A percentile compares a stretch with the other conserved stretches of the same genome.
phyloP scores from a whole-genome alignment of 1,284 basidiomycete genomes.

The Ustilago xerochloae region DNA sequence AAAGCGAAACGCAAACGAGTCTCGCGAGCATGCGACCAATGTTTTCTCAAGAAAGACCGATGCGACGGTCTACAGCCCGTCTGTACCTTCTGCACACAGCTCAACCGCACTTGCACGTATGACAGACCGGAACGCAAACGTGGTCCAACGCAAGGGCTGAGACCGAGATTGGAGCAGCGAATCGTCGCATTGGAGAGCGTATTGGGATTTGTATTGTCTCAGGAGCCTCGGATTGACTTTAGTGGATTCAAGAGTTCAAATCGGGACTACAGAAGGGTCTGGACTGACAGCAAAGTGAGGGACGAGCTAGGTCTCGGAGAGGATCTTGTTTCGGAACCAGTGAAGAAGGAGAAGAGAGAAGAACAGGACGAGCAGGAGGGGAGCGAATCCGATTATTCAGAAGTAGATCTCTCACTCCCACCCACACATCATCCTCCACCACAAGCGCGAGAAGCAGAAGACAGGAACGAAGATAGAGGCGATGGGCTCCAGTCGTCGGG shows the following conservation, averaged over 20 bases:
- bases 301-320: constrained; percentile 3
- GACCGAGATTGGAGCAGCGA: constrained; percentile 29
- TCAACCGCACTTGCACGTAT: constrained; percentile 32
- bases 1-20: constrained; percentile 40
- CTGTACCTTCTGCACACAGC: constrained; percentile 26
- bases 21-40: constrained; percentile 52
- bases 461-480: not conserved
- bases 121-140: constrained; percentile 43
- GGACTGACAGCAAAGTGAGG: constrained; percentile 16
- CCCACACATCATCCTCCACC: constrained; percentile 12
- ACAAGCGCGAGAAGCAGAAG: not conserved
- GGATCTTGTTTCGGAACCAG: too few species aligned
- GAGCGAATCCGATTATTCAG: constrained; percentile 9
- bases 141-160: constrained; percentile 37
- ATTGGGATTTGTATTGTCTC: constrained; percentile 17
- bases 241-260: not conserved
- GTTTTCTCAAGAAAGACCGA: constrained; percentile 43
- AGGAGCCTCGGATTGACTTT: not conserved
- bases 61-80: constrained; percentile 38
- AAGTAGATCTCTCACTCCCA: constrained; percentile 27
- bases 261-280: not conserved
- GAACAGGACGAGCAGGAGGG: not conserved
- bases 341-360: not conserved
- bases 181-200: constrained; percentile 27
- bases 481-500: constrained; percentile 21